phyloP scores from a whole-genome alignment of 1,284 basidiomycete genomes.

The Apiotrichum siamense region DNA sequence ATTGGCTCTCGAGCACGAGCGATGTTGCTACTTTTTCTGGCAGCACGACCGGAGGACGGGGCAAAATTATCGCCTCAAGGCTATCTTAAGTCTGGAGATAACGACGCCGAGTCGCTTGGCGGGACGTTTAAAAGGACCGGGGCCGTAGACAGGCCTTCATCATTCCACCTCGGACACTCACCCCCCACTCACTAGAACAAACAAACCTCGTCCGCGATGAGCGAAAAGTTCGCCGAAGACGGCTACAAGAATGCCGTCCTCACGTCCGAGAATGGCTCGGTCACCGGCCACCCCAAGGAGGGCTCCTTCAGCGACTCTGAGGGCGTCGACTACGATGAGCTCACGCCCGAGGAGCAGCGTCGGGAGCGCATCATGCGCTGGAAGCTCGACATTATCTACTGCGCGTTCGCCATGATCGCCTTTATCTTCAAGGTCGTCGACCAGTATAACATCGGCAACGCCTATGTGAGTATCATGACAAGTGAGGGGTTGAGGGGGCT shows the following conservation, averaged over 20 bases:
- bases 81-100: too few relatives aligned
- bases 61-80: too few relatives aligned
- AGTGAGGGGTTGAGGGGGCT: too few relatives aligned
- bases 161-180: too few relatives aligned
- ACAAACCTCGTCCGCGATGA: neutral
- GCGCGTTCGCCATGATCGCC: constrained; percentile 8
- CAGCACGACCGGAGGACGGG: too few relatives aligned
- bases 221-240: neutral
- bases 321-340: neutral
- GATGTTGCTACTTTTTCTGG: too few relatives aligned
- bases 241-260: neutral
- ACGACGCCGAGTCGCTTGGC: too few relatives aligned
- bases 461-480: constrained; percentile 26
- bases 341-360: neutral
- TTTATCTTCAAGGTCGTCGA: constrained; percentile 20
- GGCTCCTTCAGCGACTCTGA: neutral
- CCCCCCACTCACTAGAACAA: neutral
- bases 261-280: neutral
- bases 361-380: constrained; percentile 3
- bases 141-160: neutral
- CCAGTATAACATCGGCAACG: constrained; percentile 26
- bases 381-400: constrained; percentile 15
- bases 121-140: too few relatives aligned
- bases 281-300: neutral
- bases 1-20: too few relatives aligned